Evolutionary conservation across 1,139 yeast species (phyloP), one percentile per base, ranked within the genome.

Genomic region (Pichiaceae sp.): DNA sequence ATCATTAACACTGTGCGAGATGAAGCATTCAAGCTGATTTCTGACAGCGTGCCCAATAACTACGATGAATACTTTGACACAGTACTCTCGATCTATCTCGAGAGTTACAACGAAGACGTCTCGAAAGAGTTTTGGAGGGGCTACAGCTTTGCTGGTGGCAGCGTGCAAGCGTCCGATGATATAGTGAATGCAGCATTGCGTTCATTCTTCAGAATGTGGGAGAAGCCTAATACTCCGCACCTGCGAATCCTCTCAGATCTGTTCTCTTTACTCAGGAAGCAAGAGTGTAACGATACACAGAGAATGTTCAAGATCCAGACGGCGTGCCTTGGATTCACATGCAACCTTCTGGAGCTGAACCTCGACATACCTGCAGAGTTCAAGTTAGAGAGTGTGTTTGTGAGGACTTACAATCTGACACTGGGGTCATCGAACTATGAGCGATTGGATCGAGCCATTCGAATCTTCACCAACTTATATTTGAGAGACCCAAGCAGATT

Each of bases 391-490:
- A 64, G 68, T 0, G 52, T 77, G 3, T 78, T 60, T 45, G 65
- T 72, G 1, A 64, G 77, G 39, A 54, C 72, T n/a, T 75, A 70
- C 56, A 78, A 79, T 49, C 50, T 78, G 29, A 80, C 75, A 44
- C 58, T 74, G 30, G 68, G 68, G 39, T 70, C 74, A 1, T 50
- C 60, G 4, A 68, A 63, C 36, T 28, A 51, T 65, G 4, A 55
- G 49, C 5, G 52, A 57, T 7, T 50, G 4, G 14, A 28, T 5
- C 33, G 35, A 9, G 42, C 46, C 3, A 38, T 50, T 4, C 26
- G 46, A 15, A 24, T 49, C 1, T 44, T 51, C 15, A 37, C 34
- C 4, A 35, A 28, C 9, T 25, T 51, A 17, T 43, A 43, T 21
- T 12, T 42, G 12, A 25, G 34, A 14, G 40, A 43, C 26, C 39